Base-by-base conservation (phyloP, 1,139 yeast species). In the Protomyces macrosporus region DNA sequence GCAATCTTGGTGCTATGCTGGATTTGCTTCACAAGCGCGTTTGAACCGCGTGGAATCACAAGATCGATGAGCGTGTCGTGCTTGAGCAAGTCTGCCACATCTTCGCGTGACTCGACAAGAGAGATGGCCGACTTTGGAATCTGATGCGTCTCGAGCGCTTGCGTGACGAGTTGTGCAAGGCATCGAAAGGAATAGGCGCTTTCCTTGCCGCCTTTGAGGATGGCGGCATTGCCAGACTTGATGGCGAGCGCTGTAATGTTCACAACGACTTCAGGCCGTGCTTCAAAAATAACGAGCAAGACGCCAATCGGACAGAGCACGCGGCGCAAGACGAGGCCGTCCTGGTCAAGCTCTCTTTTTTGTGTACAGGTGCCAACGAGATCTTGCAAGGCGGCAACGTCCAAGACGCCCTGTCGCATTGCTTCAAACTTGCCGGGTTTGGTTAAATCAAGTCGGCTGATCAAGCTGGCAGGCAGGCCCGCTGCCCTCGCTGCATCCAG, bases 181-280 rank as follows among this genome's bases (percentile, higher is more conserved):
- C 86, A 87, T 69, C 85, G 82, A 75, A 95, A 95, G 0, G 98
- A 89, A 72, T 89, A 83, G 54, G 82, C 77, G 6, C 95, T 87
- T 74, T 95, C 99, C 75, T 90, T 91, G 67, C 99, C 99, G 68
- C 99, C 98, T 77, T 95, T 95, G 72, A 95, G 81, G 65, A 95
- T 93, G 63, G 97, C 98, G 5, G 97, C 88, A 72, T 89, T 88
- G 23, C 66, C 68, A 0, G 97, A 90, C 75, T 95, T 95, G 73
- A 95, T 86, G 32, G 98, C 96, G 72, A 95, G 80, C 0, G 98
- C 95, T 10, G 97, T 87, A 72, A 95, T 93, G 74, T 95, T 95
- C 63, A 98, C 98, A 77, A 95, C 93, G 14, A 95, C 98, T 74
- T 95, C 99, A 37, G 99, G 99, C 71, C 99, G 84, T 50, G 96